Base-by-base conservation (phyloP, 441 rosid genomes). In the Gossypium davidsonii region DNA sequence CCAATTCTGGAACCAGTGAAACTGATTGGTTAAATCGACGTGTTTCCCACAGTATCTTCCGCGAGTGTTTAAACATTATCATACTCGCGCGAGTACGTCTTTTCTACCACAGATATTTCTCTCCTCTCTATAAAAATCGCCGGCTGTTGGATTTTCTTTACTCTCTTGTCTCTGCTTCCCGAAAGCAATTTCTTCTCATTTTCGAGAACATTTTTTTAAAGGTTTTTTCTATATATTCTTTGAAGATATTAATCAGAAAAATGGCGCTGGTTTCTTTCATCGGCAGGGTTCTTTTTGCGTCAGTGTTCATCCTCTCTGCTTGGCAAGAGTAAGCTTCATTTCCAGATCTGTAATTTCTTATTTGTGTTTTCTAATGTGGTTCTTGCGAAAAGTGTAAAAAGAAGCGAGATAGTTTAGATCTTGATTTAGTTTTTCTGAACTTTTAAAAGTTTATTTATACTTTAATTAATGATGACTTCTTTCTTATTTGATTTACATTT, bases 231-330 rank as follows among this genome's bases (percentile, higher is more conserved):
- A 4, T 31, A 31, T 31, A 31, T 31, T 31, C 34, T 31, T 31
- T 31, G 34, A 31, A 31, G 34, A 31, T 31, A 31, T 34, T n/a
- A 12, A 64, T 59, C 12, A 18, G 26, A 44, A 52, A 31, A 21
- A 74, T 84, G 87, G 85, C 84, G 25, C 78, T 82, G 73, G 69
- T 79, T 70, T 84, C 87, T 55, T 82, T 84, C 72, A 74, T 80
- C 31, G 87, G 87, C 67, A 78, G 87, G 67, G 81, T 84, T 63
- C 84, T 84, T 21, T 84, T 84, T 73, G 78, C 83, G 23, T 84
- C 87, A 42, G 78, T 82, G 23, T 84, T 84, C 77, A 80, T 84
- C 68, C 85, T 84, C 67, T 80, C 87, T 31, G 34, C 34, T 31
- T 31, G 34, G 34, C 34, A 31, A 31, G 34, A 31, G 34, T 31